Base-by-base conservation (phyloP, 345 rosid genomes). In the Iberis pinnata region DNA sequence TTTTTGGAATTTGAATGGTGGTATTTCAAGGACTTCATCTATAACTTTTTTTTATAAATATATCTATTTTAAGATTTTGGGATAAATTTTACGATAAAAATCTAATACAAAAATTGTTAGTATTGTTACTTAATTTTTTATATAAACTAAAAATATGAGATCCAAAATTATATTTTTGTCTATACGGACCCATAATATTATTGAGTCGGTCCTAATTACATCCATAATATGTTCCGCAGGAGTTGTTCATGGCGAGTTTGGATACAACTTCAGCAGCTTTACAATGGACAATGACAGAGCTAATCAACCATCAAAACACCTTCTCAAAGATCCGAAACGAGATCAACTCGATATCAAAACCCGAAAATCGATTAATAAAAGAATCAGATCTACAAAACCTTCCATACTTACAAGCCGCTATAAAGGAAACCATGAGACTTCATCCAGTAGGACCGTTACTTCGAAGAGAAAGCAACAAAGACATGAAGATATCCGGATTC, bases 361-460 rank as follows among this genome's bases (percentile, higher is more conserved):
- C 19, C 9, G 40, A 12, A 18, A 18, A 52, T 16, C 76, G 76
- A 35, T 51, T 83, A 41, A 76, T 83, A 13, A 68, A 78, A 69
- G 96, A 87, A 69, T 70, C 78, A 20, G 86, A 87, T 13, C 63
- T 81, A 5, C 56, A 72, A 0, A 65, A 79, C 10, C 82, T 86
- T 36, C 82, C 86, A n/a, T 81, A 76, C 74, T 49, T 83, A 15
- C 84, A 83, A 72, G 77, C 88, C 31, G 64, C 75, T 18, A 67
- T 67, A 31, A 85, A 80, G 46, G 89, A 86, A 74, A 78, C 90
- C 37, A 64, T 81, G 0, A 63, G 93, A 64, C 87, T 87, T 13
- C 96, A 87, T 65, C 96, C 89, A 1, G 45, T 83, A 2, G 87
- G 80, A 11, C 85, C 89, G 5, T 16, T 84, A 64, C 76, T 74